These are phyloP conservation scores for Pythium aristosporum DNA, from an alignment of 352 stramenopile species.

Conservation along the genomic window DNA sequence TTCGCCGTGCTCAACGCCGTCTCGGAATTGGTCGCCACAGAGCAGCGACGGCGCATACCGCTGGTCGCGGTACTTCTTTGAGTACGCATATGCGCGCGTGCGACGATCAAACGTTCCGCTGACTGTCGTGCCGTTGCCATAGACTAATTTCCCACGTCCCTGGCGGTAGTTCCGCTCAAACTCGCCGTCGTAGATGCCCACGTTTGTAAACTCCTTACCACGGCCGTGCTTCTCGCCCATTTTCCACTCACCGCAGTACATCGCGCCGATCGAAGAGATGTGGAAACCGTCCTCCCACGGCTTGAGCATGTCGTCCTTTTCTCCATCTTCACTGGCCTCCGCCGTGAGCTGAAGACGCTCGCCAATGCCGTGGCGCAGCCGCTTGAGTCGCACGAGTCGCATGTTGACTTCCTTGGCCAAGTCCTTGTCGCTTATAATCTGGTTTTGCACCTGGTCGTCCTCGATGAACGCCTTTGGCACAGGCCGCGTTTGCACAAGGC, in stretches of 20 bases:
- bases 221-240: conserved; percentile 52
- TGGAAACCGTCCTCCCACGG: conserved; percentile 63
- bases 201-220: conserved; percentile 62
- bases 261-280: conserved; percentile 58
- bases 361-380: conserved; percentile 53
- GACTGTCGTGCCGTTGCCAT: conserved; percentile 53
- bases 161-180: conserved; percentile 42
- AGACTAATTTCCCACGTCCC: conserved; percentile 54
- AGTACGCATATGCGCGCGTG: conserved; percentile 43
- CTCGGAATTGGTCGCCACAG: conserved; percentile 48
- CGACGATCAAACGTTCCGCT: conserved; percentile 48
- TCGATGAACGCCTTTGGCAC: conserved; percentile 52
- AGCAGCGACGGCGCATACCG: conserved; percentile 44
- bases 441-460: conserved; percentile 51
- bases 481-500: conserved; percentile 55
- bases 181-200: conserved; percentile 61
- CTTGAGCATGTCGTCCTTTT: conserved; percentile 14
- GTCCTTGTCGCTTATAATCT: conserved; percentile 47
- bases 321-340: conserved; percentile 5
- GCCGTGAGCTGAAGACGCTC: conserved; percentile 34
- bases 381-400: conserved; percentile 49
- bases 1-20: conserved; percentile 49
- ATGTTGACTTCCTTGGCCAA: conserved; percentile 64
- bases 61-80: conserved; percentile 34
- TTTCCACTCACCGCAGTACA: conserved; percentile 54